Base-by-base conservation (phyloP, 495 filamentous ascomycete species). In the Neurospora sp. region DNA sequence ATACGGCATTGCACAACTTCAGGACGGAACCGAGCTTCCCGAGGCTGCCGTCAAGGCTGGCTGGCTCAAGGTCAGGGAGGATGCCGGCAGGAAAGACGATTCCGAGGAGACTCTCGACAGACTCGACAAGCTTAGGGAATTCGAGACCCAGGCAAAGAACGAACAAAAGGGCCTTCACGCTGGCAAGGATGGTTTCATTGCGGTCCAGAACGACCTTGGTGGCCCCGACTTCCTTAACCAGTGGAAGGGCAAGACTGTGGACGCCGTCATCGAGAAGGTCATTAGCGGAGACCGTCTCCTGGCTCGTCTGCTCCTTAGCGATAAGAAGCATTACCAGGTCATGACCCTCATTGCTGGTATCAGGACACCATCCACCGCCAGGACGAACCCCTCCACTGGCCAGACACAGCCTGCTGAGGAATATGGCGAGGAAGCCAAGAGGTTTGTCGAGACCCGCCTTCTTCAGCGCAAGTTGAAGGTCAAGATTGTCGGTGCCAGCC, bases 331-430 rank as follows among this genome's bases (percentile, higher is more conserved):
- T 79, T 82, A 91, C 71, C 94, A 98, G 83, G 80, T 87, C 49
- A 90, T 97, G 79, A 87, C 94, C 70, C 88, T 97, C n/a, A 80
- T 98, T 77, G 96, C 95, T 35, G 96, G 96, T 76, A 89, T 99
- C 75, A 89, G 93, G 31, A 88, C 95, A 16, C 96, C 96, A 12
- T 85, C 92, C 6, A 95, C 95, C 7, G 94, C 93, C 79, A 91
- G 96, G 41, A 90, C 89, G 9, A 92, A 91, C 76, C 88, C 87
- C 39, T 85, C 89, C 14, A 93, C 93, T 72, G 92, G 93, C 72
- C 90, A 92, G 77, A 90, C 92, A 72, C 91, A 94, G 77, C 87
- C 93, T 39, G 95, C 90, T 0, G 96, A 98, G 81, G 92, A 96
- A 38, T 92, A 91, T 72, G 96, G 93, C 72, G 91, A 93, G 62